Percentiles rank a stretch among this genome's conserved stretches.
Conservation (phyloP, 139 green algal species). For the Tetradesmus obliquus region DNA sequence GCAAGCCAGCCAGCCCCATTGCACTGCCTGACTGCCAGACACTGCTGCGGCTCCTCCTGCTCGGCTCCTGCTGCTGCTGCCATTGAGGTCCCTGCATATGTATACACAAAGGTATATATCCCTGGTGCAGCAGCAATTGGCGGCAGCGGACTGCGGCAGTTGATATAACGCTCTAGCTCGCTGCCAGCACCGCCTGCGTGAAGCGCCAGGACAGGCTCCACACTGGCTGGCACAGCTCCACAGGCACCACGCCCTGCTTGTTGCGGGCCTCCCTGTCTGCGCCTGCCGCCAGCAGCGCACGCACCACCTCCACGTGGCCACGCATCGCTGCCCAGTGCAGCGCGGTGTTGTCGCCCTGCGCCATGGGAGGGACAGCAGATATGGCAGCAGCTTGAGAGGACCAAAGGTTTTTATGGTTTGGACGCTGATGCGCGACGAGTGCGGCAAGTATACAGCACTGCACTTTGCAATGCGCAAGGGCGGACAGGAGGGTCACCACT, state of each 20-base stretch:
- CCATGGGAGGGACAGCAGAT: not conserved
- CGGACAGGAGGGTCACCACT: constrained; percentile 66
- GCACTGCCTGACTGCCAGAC: not conserved
- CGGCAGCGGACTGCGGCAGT: not conserved
- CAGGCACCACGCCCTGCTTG: constrained; percentile 78
- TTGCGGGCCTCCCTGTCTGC: constrained; percentile 72
- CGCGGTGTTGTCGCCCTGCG: constrained; percentile 93
- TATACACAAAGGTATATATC: too few relatives aligned
- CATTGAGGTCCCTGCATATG: not conserved
- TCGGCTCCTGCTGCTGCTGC: not conserved
- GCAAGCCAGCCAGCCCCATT: too few relatives aligned
- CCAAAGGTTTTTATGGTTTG: not conserved
- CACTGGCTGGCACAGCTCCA: constrained; percentile 82
- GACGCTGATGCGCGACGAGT: not conserved
- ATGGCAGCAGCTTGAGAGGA: not conserved
- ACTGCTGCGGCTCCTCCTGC: not conserved
- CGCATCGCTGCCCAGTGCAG: constrained; percentile 97
- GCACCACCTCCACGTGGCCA: constrained; percentile 95
- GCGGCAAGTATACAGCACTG: too few relatives aligned
- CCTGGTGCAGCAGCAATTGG: not conserved
- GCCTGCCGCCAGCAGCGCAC: constrained; percentile 75
- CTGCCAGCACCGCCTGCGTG: constrained; percentile 70
- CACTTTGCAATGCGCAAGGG: too few relatives aligned
- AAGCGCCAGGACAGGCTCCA: constrained; percentile 85
- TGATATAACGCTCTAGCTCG: not conserved